A percentile compares a stretch with the other conserved stretches of the same genome.
Conservation (phyloP, 1,139 yeast species). For the Pichia terricola region DNA sequence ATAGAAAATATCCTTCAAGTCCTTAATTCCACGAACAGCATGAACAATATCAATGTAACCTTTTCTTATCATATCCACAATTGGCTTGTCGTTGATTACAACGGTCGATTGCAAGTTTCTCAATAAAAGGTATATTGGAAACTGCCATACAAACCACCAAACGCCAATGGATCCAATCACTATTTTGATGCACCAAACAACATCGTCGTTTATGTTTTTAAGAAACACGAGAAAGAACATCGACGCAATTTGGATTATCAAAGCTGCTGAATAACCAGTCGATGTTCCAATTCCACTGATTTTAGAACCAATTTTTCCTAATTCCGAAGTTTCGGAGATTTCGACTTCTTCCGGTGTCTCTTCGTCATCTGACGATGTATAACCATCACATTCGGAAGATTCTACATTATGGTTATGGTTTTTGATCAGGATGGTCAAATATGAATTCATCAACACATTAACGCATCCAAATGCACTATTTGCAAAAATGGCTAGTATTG, state of each 20-base stretch:
- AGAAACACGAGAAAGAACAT: conserved; percentile 34
- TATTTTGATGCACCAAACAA: conserved; percentile 30
- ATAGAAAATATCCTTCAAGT: conserved; percentile 48
- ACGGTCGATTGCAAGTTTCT: conserved; percentile 23
- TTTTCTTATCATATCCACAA: conserved; percentile 13
- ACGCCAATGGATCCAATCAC: conserved; percentile 52
- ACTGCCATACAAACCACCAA: conserved; percentile 64
- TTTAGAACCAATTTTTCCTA: conserved; percentile 31
- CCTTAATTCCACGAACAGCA: conserved; percentile 45
- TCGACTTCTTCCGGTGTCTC: neutral
- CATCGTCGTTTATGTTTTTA: conserved; percentile 25
- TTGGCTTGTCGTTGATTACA: neutral
- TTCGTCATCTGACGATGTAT: neutral
- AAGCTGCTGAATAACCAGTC: conserved; percentile 53
- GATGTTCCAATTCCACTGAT: conserved; percentile 63
- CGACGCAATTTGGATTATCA: conserved; percentile 49
- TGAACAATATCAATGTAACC: conserved; percentile 51
- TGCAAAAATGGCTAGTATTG: conserved; percentile 47
- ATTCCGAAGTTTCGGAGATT: conserved; percentile 2
- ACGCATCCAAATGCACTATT: conserved; percentile 67
- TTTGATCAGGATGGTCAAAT: conserved; percentile 46
- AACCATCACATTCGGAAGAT: neutral
- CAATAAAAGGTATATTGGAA: conserved; percentile 42
- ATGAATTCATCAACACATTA: conserved; percentile 67
- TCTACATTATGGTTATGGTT: conserved; percentile 20